These are phyloP conservation scores for Nyctanthes arbortristis DNA, from an alignment of 257 asterid genomes.

Conservation along the genomic window DNA sequence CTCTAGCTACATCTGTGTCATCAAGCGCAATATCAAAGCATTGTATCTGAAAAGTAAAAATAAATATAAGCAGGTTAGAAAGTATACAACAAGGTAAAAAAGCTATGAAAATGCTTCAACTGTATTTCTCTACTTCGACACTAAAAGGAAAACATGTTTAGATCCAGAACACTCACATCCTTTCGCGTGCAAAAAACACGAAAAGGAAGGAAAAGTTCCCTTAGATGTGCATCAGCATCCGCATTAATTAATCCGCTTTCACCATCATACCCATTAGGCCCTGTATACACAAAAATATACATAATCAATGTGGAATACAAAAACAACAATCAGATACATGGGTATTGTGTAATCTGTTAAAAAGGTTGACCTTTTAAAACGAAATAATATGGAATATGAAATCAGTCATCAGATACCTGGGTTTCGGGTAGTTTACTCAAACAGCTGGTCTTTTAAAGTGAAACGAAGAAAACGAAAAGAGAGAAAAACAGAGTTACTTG, in stretches of 20 bases:
- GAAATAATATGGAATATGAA: neutral
- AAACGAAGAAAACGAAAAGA: conserved; percentile 13
- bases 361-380: neutral
- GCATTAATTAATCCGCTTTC: conserved; percentile 28
- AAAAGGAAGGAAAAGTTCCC: conserved; percentile 72
- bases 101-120: neutral
- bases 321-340: neutral
- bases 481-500: conserved; percentile 43
- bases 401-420: no score
- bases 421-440: no score
- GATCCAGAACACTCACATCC: conserved; percentile 47
- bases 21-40: conserved; percentile 77
- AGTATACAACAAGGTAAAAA: neutral
- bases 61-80: conserved; percentile 1
- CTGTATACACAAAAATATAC: conserved; percentile 33
- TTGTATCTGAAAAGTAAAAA: conserved; percentile 46
- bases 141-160: neutral
- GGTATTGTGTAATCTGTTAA: neutral
- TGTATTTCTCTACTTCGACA: neutral
- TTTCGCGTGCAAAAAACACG: conserved; percentile 78
- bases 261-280: conserved; percentile 34
- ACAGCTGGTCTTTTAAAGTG: no score
- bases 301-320: neutral
- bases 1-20: conserved; percentile 65
- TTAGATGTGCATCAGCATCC: conserved; percentile 45